phyloP scores from a whole-genome alignment of 768 basidiomycete genomes.

The Suillus alpinus region DNA sequence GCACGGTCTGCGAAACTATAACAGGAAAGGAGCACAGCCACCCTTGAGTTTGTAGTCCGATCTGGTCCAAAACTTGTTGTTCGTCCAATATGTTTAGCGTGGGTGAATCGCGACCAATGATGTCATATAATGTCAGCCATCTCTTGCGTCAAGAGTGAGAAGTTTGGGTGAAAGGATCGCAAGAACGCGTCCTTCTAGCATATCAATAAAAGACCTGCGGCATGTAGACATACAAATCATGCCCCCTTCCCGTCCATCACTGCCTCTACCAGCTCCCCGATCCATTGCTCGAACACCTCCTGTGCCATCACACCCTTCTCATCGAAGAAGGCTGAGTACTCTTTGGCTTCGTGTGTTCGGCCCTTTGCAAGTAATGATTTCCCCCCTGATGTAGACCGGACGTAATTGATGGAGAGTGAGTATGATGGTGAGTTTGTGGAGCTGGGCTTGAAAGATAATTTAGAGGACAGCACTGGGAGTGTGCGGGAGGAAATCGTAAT shows the following conservation, averaged over 20 bases:
- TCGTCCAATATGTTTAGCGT: no score
- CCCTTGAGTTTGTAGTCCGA: no score
- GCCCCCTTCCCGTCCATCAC: constrained; percentile 68
- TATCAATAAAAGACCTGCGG: not conserved
- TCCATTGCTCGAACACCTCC: constrained; percentile 73
- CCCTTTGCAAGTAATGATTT: constrained; percentile 80
- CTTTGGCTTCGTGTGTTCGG: constrained; percentile 51
- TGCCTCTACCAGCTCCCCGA: constrained; percentile 67
- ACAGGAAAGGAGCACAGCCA: no score
- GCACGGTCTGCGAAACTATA: no score
- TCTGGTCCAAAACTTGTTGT: no score
- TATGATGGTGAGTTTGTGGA: constrained; percentile 62
- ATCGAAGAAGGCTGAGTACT: constrained; percentile 79
- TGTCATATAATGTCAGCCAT: not conserved
- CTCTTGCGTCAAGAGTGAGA: not conserved
- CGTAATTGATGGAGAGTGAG: constrained; percentile 61
- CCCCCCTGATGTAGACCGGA: constrained; percentile 80
- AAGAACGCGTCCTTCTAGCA: not conserved
- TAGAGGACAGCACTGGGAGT: constrained; percentile 41
- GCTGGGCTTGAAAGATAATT: constrained; percentile 11
- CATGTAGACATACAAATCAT: constrained; percentile 16
- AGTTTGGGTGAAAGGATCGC: not conserved
- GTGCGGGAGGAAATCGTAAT: constrained; percentile 77
- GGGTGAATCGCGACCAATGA: no score
- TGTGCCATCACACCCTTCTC: constrained; percentile 76